phyloP scores from a whole-genome alignment of 495 filamentous ascomycete genomes.

The Talaromyces ruber region DNA sequence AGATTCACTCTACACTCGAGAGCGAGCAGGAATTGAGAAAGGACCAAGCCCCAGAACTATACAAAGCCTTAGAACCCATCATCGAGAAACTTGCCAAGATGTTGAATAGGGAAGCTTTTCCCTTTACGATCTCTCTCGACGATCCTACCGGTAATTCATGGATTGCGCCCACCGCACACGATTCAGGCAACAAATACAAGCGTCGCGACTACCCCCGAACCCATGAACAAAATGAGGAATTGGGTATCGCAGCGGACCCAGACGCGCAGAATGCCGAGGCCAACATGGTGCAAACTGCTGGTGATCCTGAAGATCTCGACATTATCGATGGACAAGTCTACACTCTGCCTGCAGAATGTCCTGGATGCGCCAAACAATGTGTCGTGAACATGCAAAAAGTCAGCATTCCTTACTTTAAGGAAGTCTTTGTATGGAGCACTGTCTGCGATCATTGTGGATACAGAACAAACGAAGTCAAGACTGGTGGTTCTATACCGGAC shows the following conservation, averaged over 20 bases:
- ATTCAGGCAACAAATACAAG: constrained; percentile 66
- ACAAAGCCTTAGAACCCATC: constrained; percentile 64
- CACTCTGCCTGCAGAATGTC: constrained; percentile 81
- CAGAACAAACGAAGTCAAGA: constrained; percentile 90
- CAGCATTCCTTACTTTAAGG: constrained; percentile 92
- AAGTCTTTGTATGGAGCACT: constrained; percentile 86
- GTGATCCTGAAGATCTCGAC: constrained; percentile 51
- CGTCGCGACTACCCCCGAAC: constrained; percentile 75
- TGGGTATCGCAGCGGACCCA: constrained; percentile 54
- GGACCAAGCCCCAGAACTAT: constrained; percentile 61
- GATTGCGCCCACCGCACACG: constrained; percentile 77
- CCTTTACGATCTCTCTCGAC: constrained; percentile 80
- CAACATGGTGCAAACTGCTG: constrained; percentile 11
- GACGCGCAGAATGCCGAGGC: constrained; percentile 19
- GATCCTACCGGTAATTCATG: constrained; percentile 96
- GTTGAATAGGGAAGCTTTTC: constrained; percentile 63
- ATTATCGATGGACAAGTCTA: constrained; percentile 87
- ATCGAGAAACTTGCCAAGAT: constrained; percentile 64
- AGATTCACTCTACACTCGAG: constrained; percentile 67
- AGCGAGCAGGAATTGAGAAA: constrained; percentile 68
- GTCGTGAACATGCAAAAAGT: constrained; percentile 92
- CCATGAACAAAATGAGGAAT: constrained; percentile 71
- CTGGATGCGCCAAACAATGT: constrained; percentile 76
- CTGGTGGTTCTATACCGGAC: constrained; percentile 83
- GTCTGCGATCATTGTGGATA: constrained; percentile 89